Evolutionary conservation across 2,329 filamentous ascomycete species (phyloP), one percentile per base, ranked within the genome.

Genomic region (Epichloe gansuensis): DNA sequence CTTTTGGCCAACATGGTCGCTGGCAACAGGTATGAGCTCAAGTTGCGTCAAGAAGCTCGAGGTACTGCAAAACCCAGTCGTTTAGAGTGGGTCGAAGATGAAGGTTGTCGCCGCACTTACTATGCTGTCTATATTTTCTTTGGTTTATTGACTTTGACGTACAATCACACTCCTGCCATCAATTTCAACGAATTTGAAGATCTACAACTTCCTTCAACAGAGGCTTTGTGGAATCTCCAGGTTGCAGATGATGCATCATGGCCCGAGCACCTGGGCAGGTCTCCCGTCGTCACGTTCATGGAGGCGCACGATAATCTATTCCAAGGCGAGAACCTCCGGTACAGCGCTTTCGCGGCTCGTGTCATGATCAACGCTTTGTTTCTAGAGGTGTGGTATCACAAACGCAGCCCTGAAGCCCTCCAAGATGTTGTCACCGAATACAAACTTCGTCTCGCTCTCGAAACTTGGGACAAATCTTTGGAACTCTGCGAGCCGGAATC

Each of bases 81-180:
- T 53, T 79, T 85, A 15, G 89, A 97, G 65, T 98, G 93, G 93
- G 84, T 97, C 44, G 89, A 95, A 62, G 93, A 98, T 63, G 93
- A 98, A 70, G 89, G 91, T 49, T 96, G 93, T 68, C 83, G 91
- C 54, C 87, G 93, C 55, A 97, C 93, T 1, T 98, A 97, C 72
- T 98, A 95, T 63, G 91, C 93, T 1, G 93, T 97, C 54, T 98
- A 97, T 74, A 95, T 97, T 68, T 97, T 97, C 79, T 97, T 97
- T 64, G 93, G 93, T 52, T 78, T 97, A 62, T 72, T 97, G 60
- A 97, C 93, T 0, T 70, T 98, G 68, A 94, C 91, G 0, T 98
- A 94, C 77, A 97, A 97, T 66, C 93, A 97, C 70, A 97, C 91
- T 1, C 93, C 93, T 12, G 91, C 90, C 35, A 96, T 98, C 73